Percentiles rank a stretch among this genome's conserved stretches.
Evolutionary conservation across 2,329 filamentous ascomycete species (phyloP).

Genomic region (Calonectria ilicicola): DNA sequence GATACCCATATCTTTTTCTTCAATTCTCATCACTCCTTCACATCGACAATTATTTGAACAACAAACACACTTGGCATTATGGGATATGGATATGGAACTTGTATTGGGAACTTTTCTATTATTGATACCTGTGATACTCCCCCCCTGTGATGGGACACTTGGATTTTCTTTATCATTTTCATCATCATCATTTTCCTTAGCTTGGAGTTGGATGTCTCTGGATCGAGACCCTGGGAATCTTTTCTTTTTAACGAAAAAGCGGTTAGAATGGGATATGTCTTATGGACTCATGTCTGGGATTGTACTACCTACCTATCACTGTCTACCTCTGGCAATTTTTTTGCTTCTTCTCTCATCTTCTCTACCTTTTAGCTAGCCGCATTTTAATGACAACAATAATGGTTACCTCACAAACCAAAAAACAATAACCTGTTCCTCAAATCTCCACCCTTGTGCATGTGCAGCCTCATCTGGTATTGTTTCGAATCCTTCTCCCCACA

Average conservation of each 20-base stretch:
- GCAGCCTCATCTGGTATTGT: constrained; percentile 11
- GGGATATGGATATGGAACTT: constrained; percentile 4
- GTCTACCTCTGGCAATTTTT: not conserved
- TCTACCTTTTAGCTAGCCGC: not conserved
- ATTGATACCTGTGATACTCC: constrained; percentile 13
- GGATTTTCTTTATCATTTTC: constrained; percentile 10
- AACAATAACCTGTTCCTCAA: constrained; percentile 20
- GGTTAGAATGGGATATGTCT: constrained; percentile 11
- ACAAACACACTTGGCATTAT: constrained; percentile 16
- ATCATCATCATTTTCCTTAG: not conserved
- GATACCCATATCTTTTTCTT: constrained; percentile 38
- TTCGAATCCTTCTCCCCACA: constrained; percentile 10
- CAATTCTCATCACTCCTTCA: constrained; percentile 24
- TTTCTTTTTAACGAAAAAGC: constrained; percentile 3
- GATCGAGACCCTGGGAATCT: constrained; percentile 6
- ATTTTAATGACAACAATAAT: constrained; percentile 17
- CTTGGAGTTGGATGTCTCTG: constrained; percentile 20
- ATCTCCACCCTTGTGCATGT: not conserved
- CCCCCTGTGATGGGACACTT: constrained; percentile 4
- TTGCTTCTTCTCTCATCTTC: not conserved
- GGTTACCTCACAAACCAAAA: not conserved
- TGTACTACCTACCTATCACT: constrained; percentile 8
- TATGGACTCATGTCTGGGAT: constrained; percentile 16
- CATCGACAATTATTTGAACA: constrained; percentile 17
- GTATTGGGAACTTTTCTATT: constrained; percentile 2